A percentile compares a stretch with the other conserved stretches of the same genome.
These are phyloP conservation scores for Chaetothyriales sp. DNA, from an alignment of 2,329 filamentous ascomycete species.

Conservation along the genomic window DNA sequence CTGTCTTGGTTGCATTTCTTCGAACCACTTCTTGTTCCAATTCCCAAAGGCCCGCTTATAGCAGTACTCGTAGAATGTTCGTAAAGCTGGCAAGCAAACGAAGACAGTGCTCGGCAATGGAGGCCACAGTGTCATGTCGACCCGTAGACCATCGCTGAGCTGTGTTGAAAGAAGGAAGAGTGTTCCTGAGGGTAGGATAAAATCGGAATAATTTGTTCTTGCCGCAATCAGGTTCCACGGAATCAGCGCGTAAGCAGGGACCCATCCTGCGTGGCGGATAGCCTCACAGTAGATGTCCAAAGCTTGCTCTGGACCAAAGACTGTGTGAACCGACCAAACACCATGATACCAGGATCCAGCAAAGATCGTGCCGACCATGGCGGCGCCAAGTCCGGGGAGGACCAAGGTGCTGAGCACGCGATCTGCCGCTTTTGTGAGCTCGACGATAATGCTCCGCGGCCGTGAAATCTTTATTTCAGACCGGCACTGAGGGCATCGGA, in stretches of 20 bases:
- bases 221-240: conserved; percentile 55
- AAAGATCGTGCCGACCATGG: conserved; percentile 32
- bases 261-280: conserved; percentile 25
- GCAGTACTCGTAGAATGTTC: conserved; percentile 48
- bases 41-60: conserved; percentile 47
- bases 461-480: conserved; percentile 62
- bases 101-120: conserved; percentile 53
- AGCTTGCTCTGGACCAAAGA: conserved; percentile 53
- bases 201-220: conserved; percentile 50
- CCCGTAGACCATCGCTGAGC: conserved; percentile 20
- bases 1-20: conserved; percentile 44
- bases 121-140: conserved; percentile 49
- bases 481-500: conserved; percentile 84
- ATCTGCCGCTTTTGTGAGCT: conserved; percentile 48
- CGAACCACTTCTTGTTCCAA: conserved; percentile 47
- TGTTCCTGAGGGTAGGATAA: conserved; percentile 48
- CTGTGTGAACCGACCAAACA: conserved; percentile 47
- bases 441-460: conserved; percentile 59
- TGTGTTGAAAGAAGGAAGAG: conserved; percentile 41
- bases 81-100: conserved; percentile 51
- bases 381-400: conserved; percentile 49
- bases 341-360: conserved; percentile 45
- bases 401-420: conserved; percentile 44
- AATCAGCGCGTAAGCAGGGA: conserved; percentile 52
- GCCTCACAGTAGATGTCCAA: conserved; percentile 36